phyloP scores from a whole-genome alignment of 2,329 filamentous ascomycete species.

The Claviceps pazoutovae region DNA sequence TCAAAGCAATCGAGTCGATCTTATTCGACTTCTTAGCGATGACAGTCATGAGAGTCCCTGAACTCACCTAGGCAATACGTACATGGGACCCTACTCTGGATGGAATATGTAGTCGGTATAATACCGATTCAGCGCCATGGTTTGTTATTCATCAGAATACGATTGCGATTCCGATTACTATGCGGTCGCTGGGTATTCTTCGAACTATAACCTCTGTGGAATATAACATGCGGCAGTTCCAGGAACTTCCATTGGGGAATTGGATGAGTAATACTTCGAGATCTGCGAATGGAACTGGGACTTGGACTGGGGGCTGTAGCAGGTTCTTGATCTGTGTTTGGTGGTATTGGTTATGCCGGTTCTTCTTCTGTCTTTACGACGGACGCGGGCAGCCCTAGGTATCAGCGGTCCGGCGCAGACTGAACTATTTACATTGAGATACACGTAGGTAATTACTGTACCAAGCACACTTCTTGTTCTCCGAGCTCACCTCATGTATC shows the following conservation, averaged over 20 bases:
- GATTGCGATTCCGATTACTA: conserved; percentile 32
- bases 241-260: no score
- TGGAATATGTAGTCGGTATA: no score
- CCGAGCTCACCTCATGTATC: conserved; percentile 29
- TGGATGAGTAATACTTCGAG: not conserved
- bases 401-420: not conserved
- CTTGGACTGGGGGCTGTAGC: conserved; percentile 7
- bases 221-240: no score
- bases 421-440: conserved; percentile 10
- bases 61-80: no score
- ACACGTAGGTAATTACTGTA: conserved; percentile 19
- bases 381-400: not conserved
- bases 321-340: not conserved
- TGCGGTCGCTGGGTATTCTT: conserved; percentile 29
- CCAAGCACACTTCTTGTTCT: conserved; percentile 30
- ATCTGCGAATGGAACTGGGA: not conserved
- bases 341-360: conserved; percentile 4
- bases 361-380: not conserved
- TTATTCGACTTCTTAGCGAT: no score
- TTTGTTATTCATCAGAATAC: conserved; percentile 52
- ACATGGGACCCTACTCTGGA: no score
- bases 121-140: conserved; percentile 32
- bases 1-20: no score
- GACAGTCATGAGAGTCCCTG: no score
- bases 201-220: conserved; percentile 19